Conservation (phyloP, 1,139 yeast species). For the Kodamaea alishanica region DNA sequence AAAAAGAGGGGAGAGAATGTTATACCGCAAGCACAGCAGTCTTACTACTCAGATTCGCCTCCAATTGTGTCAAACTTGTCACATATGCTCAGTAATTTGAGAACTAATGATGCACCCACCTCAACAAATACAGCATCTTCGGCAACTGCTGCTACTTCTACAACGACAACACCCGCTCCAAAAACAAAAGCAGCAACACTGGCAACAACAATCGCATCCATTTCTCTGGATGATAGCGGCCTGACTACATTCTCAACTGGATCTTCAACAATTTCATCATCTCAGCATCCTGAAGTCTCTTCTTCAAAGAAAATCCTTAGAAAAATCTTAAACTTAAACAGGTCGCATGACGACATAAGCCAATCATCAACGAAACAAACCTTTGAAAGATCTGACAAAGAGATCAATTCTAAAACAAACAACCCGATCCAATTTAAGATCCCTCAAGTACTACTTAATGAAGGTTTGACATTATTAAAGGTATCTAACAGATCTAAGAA, state of each 20-base stretch:
- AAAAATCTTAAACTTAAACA: constrained; percentile 2
- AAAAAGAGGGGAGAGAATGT: too few species aligned
- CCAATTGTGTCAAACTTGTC: constrained; percentile 28
- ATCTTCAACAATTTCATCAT: not conserved
- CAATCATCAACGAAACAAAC: not conserved
- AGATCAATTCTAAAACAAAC: constrained; percentile 1
- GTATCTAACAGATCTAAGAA: constrained; percentile 69
- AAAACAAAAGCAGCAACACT: too few species aligned
- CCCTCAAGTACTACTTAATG: constrained; percentile 31
- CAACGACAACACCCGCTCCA: too few species aligned
- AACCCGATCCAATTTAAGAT: constrained; percentile 14
- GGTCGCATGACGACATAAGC: not conserved
- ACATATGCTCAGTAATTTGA: constrained; percentile 19
- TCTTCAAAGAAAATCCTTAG: constrained; percentile 4
- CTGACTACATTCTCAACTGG: too few species aligned
- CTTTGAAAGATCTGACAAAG: not conserved
- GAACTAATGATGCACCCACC: constrained; percentile 19
- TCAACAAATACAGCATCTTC: not conserved
- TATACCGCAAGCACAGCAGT: too few species aligned
- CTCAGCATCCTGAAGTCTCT: constrained; percentile 4
- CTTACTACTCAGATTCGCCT: constrained; percentile 12
- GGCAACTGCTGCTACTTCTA: too few species aligned
- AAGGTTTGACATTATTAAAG: constrained; percentile 51
- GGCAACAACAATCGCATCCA: too few species aligned
- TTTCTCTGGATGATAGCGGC: too few species aligned